Percentiles rank a stretch among this genome's conserved stretches.
These are phyloP conservation scores for Parafenestella ontariensis DNA, from an alignment of 2,329 filamentous ascomycete genomes.

Conservation along the genomic window DNA sequence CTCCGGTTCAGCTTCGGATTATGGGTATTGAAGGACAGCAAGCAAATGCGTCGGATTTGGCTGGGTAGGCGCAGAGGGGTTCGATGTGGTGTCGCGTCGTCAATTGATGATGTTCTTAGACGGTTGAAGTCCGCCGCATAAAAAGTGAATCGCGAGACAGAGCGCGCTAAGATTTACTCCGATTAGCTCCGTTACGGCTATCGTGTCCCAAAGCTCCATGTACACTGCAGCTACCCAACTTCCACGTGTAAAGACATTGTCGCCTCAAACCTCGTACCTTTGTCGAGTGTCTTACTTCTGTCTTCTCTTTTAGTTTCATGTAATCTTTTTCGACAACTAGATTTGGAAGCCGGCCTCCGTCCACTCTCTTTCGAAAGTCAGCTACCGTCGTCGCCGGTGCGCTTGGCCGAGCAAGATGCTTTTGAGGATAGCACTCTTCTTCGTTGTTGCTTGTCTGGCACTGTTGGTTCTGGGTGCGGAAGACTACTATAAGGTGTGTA, in stretches of 20 bases:
- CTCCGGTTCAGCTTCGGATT: not conserved
- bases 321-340: constrained; percentile 16
- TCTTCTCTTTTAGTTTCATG: constrained; percentile 13
- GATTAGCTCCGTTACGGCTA: constrained; percentile 41
- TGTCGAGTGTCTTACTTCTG: constrained; percentile 5
- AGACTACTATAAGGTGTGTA: constrained; percentile 78
- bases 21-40: constrained; percentile 13
- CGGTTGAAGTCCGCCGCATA: constrained; percentile 17
- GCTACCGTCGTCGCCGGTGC: constrained; percentile 19
- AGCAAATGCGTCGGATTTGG: constrained; percentile 24
- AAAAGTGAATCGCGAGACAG: constrained; percentile 29
- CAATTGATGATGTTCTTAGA: constrained; percentile 18
- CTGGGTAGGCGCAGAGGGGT: not conserved
- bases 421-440: constrained; percentile 51
- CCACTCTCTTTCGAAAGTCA: constrained; percentile 23
- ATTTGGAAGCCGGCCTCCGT: constrained; percentile 24
- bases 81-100: constrained; percentile 9
- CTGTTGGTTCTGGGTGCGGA: constrained; percentile 59
- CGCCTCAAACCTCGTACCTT: constrained; percentile 4
- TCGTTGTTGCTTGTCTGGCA: constrained; percentile 53
- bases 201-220: constrained; percentile 35
- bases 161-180: constrained; percentile 33
- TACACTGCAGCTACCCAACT: constrained; percentile 13
- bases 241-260: constrained; percentile 10
- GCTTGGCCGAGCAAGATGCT: constrained; percentile 48